Evolutionary conservation across 2,329 filamentous ascomycete genomes (phyloP).

Genomic region (Fusarium beomiforme): DNA sequence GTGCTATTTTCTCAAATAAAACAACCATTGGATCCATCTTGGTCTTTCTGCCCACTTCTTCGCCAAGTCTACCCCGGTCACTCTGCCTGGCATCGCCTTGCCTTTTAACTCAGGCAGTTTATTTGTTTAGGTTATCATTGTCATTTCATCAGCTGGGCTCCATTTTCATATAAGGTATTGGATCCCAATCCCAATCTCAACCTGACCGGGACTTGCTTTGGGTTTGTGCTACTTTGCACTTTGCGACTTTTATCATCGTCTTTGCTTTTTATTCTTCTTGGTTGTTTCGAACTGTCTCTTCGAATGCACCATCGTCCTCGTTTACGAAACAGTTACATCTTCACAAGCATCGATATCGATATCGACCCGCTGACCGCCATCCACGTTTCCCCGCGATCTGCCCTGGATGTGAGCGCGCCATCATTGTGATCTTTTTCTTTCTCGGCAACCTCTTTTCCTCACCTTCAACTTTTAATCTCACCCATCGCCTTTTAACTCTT

Average conservation of each 20-base stretch:
- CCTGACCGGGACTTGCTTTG: conserved; percentile 17
- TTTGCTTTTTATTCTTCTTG: background rate
- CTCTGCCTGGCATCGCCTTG: conserved; percentile 17
- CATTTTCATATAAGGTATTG: conserved; percentile 24
- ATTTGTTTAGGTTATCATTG: conserved; percentile 24
- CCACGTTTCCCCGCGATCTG: conserved; percentile 31
- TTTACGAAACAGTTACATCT: conserved; percentile 11
- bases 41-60: conserved; percentile 29
- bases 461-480: background rate
- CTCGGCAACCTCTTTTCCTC: background rate
- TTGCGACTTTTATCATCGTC: conserved; percentile 7
- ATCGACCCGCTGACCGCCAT: conserved; percentile 34
- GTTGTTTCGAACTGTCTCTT: background rate
- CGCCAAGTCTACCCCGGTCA: conserved; percentile 27
- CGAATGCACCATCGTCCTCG: conserved; percentile 32
- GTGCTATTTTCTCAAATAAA: background rate
- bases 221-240: conserved; percentile 2
- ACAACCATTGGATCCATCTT: background rate
- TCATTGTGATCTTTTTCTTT: background rate
- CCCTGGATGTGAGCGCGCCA: conserved; percentile 34
- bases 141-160: conserved; percentile 28
- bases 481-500: background rate
- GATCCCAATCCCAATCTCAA: conserved; percentile 20
- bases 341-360: conserved; percentile 19
- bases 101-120: background rate